Conservation (phyloP, 1,284 basidiomycete species). For the Malassezia vespertilionis region DNA sequence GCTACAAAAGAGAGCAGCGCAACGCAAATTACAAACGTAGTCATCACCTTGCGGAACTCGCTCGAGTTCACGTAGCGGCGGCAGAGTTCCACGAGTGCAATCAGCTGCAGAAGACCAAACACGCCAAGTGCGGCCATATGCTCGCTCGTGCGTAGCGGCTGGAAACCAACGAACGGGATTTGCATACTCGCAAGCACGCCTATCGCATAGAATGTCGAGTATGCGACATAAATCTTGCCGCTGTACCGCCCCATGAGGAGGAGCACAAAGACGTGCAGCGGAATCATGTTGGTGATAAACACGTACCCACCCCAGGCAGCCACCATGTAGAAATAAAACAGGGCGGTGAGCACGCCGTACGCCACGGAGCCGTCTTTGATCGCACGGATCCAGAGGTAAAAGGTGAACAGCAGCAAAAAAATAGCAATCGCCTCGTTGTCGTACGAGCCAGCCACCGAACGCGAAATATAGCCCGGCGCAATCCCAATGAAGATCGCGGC, state of each 20-base stretch:
- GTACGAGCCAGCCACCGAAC: constrained; percentile 96
- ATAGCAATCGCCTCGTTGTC: constrained; percentile 99
- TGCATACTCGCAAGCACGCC: constrained; percentile 97
- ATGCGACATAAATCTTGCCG: constrained; percentile 81
- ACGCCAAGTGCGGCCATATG: constrained; percentile 97
- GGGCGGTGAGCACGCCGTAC: constrained; percentile 75
- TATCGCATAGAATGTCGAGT: constrained; percentile 94
- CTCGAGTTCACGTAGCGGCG: constrained; percentile 79
- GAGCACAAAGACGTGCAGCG: constrained; percentile 81
- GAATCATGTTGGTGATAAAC: constrained; percentile 99
- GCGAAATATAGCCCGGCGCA: constrained; percentile 88
- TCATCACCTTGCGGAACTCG: constrained; percentile 70
- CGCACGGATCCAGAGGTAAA: constrained; percentile 94
- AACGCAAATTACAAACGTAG: constrained; percentile 56
- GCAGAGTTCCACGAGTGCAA: constrained; percentile 83
- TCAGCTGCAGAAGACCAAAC: constrained; percentile 90
- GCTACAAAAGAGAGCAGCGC: constrained; percentile 55
- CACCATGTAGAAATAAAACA: constrained; percentile 99
- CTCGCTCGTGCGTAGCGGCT: constrained; percentile 92
- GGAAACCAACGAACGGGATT: constrained; percentile 98
- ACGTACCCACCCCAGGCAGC: constrained; percentile 99
- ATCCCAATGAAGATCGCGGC: constrained; percentile 99
- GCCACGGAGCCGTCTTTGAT: constrained; percentile 85
- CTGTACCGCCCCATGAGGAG: constrained; percentile 95
- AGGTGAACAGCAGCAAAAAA: constrained; percentile 98